A percentile compares a stretch with the other conserved stretches of the same genome.
These are phyloP conservation scores for Tuber aestivum DNA, from an alignment of 495 filamentous ascomycete genomes.

Conservation along the genomic window DNA sequence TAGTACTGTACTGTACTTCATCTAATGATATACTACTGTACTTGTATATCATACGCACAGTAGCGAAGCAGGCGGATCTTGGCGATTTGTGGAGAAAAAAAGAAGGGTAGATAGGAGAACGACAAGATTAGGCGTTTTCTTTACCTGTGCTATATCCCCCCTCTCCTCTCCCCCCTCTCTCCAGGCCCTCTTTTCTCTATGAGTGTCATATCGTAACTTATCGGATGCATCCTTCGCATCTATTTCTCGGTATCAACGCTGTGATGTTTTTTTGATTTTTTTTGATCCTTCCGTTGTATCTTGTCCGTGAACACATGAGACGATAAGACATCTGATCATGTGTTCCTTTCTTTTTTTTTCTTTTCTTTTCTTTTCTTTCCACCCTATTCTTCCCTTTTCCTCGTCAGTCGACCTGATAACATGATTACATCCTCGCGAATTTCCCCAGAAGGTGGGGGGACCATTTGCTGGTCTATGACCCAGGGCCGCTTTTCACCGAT, in stretches of 20 bases:
- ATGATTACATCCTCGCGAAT: neutral
- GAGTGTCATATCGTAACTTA: neutral
- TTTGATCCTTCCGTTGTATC: neutral
- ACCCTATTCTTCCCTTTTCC: neutral
- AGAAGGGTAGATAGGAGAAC: neutral
- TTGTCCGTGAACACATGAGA: neutral
- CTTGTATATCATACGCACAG: neutral
- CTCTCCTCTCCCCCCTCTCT: neutral
- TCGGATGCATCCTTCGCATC: neutral
- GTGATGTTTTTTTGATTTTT: no score
- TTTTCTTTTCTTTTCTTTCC: neutral
- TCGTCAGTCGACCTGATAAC: neutral
- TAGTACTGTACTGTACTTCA: no score
- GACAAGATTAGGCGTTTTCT: neutral
- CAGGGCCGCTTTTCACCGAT: neutral
- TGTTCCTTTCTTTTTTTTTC: no score
- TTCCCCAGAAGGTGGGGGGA: neutral
- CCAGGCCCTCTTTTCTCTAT: neutral
- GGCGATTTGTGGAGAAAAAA: neutral
- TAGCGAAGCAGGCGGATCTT: neutral
- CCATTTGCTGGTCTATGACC: neutral
- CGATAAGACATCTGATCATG: neutral
- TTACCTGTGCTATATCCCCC: neutral
- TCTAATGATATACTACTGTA: no score
- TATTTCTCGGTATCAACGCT: neutral